These are phyloP conservation scores for Vaucheria bursata DNA, from an alignment of 352 stramenopile species.

Conservation along the genomic window DNA sequence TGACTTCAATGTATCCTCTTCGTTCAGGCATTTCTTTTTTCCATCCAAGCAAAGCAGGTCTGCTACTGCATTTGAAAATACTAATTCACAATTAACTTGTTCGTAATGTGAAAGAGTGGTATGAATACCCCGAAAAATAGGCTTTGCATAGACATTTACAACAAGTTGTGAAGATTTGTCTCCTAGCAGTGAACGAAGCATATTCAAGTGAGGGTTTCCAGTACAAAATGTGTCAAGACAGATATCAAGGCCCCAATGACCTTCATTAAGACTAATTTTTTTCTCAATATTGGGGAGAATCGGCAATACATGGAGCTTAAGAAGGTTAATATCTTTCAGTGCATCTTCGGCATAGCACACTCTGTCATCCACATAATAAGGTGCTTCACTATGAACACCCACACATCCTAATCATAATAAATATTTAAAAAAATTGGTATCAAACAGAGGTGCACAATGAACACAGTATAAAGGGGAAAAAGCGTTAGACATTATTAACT, in stretches of 20 bases:
- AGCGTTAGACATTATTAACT: no score
- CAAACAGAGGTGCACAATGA: no score
- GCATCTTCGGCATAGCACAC: conserved; percentile 17
- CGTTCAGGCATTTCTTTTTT: not conserved
- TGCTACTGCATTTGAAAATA: conserved; percentile 23
- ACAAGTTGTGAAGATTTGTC: conserved; percentile 13
- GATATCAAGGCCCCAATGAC: conserved; percentile 41
- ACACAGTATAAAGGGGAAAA: no score
- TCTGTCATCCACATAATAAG: conserved; percentile 40
- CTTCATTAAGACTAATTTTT: not conserved
- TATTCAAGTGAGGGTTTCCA: conserved; percentile 31
- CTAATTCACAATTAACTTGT: conserved; percentile 29
- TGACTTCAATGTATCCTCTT: not conserved
- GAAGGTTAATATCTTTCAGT: conserved; percentile 16
- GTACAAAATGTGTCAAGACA: conserved; percentile 39
- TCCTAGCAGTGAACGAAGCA: conserved; percentile 19
- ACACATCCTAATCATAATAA: conserved; percentile 9
- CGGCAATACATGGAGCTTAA: conserved; percentile 25
- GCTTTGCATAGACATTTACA: conserved; percentile 20
- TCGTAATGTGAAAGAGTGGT: conserved; percentile 20
- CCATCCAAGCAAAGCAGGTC: not conserved
- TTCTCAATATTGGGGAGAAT: not conserved
- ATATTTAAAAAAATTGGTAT: no score
- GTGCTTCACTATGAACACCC: conserved; percentile 16
- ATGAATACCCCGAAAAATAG: conserved; percentile 31